phyloP scores from a whole-genome alignment of 129 eudicot species.

The Escallonia rubra region DNA sequence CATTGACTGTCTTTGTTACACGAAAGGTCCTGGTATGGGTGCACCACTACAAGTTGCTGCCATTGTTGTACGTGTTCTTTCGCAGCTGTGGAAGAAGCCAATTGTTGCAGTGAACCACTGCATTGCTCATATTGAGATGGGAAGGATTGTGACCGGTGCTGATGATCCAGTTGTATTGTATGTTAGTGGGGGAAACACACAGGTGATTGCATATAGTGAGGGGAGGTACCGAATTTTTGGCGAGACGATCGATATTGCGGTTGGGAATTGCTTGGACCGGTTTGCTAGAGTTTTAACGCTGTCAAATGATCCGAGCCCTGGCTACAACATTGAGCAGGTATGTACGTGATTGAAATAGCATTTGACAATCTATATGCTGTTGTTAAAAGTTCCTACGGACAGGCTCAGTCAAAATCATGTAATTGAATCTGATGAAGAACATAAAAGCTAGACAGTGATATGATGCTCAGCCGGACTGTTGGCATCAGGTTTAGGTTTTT shows the following conservation, averaged over 20 bases:
- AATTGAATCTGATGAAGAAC: no score
- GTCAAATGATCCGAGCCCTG: slow-evolving; percentile 94
- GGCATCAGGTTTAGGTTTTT: no score
- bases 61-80: slow-evolving; percentile 70
- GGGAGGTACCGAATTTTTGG: slow-evolving; percentile 92
- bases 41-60: slow-evolving; percentile 87
- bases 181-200: slow-evolving; percentile 96
- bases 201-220: slow-evolving; percentile 95
- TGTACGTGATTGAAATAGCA: slow-evolving; percentile 9
- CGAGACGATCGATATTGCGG: slow-evolving; percentile 86
- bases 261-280: slow-evolving; percentile 89
- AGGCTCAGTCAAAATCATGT: no score
- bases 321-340: slow-evolving; percentile 95
- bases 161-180: slow-evolving; percentile 87
- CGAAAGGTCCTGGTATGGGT: slow-evolving; percentile 98
- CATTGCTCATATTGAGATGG: slow-evolving; percentile 99
- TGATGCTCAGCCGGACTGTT: no score
- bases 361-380: background rate
- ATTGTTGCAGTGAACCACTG: slow-evolving; percentile 91
- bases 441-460: no score
- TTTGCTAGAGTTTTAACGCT: slow-evolving; percentile 79
- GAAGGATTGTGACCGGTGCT: slow-evolving; percentile 89
- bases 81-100: slow-evolving; percentile 93
- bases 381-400: no score
- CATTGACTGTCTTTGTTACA: slow-evolving; percentile 82